Percentiles rank a stretch among this genome's conserved stretches.
Evolutionary conservation across 2,329 filamentous ascomycete genomes (phyloP).

Genomic region (Epichloe brachyelytri): DNA sequence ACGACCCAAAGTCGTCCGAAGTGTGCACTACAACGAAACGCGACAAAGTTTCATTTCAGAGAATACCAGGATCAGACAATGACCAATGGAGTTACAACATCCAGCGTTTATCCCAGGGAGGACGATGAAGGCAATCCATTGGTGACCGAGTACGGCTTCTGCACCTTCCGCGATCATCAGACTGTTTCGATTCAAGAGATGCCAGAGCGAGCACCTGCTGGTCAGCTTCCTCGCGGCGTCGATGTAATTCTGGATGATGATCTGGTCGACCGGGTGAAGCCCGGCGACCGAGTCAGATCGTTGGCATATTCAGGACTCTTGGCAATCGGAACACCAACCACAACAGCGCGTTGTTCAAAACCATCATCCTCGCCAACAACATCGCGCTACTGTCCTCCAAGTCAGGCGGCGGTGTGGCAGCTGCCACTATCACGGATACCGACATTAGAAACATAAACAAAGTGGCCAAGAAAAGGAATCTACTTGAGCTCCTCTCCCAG

Average conservation of each 20-base stretch:
- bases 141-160: constrained; percentile 91
- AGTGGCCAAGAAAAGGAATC: constrained; percentile 82
- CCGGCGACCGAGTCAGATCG: constrained; percentile 92
- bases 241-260: constrained; percentile 97
- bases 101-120: constrained; percentile 86
- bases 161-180: constrained; percentile 91
- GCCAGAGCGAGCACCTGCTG: constrained; percentile 90
- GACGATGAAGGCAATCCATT: constrained; percentile 88
- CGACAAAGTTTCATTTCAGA: constrained; percentile 75
- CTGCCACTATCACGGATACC: constrained; percentile 84
- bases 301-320: constrained; percentile 89
- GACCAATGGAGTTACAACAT: constrained; percentile 79
- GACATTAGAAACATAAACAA: constrained; percentile 99
- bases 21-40: constrained; percentile 87
- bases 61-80: constrained; percentile 97
- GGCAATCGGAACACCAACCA: constrained; percentile 88
- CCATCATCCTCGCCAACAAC: constrained; percentile 86
- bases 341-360: constrained; percentile 90
- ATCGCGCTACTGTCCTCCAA: constrained; percentile 91
- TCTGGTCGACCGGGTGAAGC: constrained; percentile 86
- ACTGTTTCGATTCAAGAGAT: constrained; percentile 98
- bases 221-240: constrained; percentile 86
- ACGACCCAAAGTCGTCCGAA: constrained; percentile 93
- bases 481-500: constrained; percentile 86
- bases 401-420: constrained; percentile 84